These are phyloP conservation scores for Vitis rupestris DNA, from an alignment of 164 flowering plant genomes.

Conservation along the genomic window DNA sequence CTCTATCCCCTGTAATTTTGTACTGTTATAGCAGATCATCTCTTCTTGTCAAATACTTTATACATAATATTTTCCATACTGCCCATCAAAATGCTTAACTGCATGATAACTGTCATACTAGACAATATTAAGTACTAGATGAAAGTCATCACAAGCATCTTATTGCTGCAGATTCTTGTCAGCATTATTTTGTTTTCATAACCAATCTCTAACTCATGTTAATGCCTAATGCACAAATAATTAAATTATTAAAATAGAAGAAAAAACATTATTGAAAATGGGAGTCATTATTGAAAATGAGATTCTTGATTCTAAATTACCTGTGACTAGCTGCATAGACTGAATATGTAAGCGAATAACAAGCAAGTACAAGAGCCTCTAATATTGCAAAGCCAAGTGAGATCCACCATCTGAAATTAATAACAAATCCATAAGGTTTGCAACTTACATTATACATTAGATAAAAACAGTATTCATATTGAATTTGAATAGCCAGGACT, in stretches of 20 bases:
- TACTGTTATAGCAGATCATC: too few relatives aligned
- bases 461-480: conserved; percentile 6
- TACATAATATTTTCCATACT: too few relatives aligned
- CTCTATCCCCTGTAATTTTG: too few relatives aligned
- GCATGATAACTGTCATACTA: too few relatives aligned
- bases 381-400: conserved; percentile 86
- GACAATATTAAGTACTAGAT: too few relatives aligned
- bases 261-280: not conserved
- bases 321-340: conserved; percentile 78
- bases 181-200: not conserved
- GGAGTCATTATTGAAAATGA: not conserved
- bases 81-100: too few relatives aligned
- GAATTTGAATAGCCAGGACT: conserved; percentile 29
- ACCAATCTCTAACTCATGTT: not conserved
- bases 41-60: too few relatives aligned
- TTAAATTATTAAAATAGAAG: not conserved
- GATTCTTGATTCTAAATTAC: conserved; percentile 28
- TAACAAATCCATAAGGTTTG: conserved; percentile 12
- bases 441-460: conserved; percentile 4
- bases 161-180: not conserved
- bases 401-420: conserved; percentile 89
- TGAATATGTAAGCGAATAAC: conserved; percentile 82
- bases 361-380: conserved; percentile 69
- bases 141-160: not conserved
- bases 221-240: not conserved